phyloP scores from a whole-genome alignment of 305 asterid genomes.

The Plantago lanceolata region DNA sequence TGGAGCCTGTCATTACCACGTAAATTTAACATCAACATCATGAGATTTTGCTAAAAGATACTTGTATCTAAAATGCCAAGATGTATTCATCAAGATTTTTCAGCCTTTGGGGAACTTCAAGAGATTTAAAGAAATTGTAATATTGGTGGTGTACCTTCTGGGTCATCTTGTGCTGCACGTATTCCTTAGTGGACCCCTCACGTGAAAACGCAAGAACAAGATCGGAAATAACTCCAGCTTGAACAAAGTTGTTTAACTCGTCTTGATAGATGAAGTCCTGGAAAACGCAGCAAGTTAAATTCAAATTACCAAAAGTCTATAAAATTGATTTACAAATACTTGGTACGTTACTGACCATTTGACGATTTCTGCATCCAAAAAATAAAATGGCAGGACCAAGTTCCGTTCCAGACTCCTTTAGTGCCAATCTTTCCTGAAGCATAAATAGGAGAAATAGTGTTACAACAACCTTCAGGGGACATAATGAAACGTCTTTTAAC shows the following conservation, averaged over 20 bases:
- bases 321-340: constrained; percentile 7
- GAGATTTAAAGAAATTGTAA: background rate
- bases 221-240: constrained; percentile 68
- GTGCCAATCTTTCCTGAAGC: constrained; percentile 84
- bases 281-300: constrained; percentile 17
- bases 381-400: constrained; percentile 78
- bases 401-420: constrained; percentile 69
- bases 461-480: constrained; percentile 15
- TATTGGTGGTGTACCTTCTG: constrained; percentile 45
- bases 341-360: constrained; percentile 51
- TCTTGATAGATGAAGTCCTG: constrained; percentile 87
- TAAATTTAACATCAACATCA: background rate
- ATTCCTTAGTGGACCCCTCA: constrained; percentile 76
- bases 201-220: constrained; percentile 85
- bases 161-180: constrained; percentile 87
- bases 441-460: constrained; percentile 4
- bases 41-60: background rate
- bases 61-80: background rate
- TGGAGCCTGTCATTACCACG: constrained; percentile 48
- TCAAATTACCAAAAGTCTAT: background rate
- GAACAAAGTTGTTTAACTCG: constrained; percentile 56
- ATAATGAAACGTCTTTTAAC: background rate
- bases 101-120: too few species aligned
- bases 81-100: background rate
- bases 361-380: constrained; percentile 88